Conservation (phyloP, 2,329 filamentous ascomycete genomes). For the Venturia effusa region DNA sequence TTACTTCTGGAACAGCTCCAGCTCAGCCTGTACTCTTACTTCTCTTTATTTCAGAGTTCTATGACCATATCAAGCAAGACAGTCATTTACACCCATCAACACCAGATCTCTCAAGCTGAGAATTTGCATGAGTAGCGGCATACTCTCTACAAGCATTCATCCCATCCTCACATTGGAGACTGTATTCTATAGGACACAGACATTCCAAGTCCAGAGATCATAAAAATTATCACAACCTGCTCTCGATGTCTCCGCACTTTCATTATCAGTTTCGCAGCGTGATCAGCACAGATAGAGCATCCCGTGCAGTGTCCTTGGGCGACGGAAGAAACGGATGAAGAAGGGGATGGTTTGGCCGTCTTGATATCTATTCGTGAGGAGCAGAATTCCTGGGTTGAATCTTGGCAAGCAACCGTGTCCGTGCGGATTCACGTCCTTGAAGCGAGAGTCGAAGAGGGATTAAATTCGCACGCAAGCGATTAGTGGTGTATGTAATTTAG, state of each 20-base stretch:
- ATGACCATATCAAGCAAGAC: neutral
- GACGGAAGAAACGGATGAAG: neutral
- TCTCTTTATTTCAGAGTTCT: neutral
- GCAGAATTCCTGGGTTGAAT: neutral
- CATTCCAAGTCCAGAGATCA: neutral
- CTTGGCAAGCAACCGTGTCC: neutral
- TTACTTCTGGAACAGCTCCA: neutral
- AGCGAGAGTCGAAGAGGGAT: neutral
- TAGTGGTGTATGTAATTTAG: neutral
- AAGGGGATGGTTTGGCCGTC: neutral
- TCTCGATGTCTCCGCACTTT: neutral
- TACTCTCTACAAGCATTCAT: constrained; percentile 5
- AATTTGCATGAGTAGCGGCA: neutral
- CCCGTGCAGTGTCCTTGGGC: neutral
- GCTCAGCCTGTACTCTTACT: neutral
- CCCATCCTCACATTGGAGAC: neutral
- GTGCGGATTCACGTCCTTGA: too few relatives aligned
- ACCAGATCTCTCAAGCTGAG: neutral
- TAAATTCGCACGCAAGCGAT: neutral
- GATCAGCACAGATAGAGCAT: neutral
- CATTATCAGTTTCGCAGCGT: neutral
- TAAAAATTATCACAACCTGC: neutral
- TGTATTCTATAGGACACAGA: neutral
- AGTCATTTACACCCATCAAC: neutral
- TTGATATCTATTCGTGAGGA: neutral